A percentile compares a stretch with the other conserved stretches of the same genome.
Conservation (phyloP, 257 asterid species). For the Anisodus acutangulus region DNA sequence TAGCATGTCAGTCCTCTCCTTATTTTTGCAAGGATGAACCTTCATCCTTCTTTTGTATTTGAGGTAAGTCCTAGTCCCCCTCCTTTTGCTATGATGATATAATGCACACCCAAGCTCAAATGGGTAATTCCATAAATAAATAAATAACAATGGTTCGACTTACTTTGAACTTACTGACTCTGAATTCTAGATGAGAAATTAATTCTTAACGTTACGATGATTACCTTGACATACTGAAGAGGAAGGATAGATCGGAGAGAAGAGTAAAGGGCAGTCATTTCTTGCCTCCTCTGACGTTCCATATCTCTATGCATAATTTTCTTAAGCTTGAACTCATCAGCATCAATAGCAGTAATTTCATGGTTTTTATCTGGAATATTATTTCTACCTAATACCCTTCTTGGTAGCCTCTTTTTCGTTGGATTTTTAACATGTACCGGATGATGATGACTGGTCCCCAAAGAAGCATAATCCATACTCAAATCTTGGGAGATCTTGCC, state of each 20-base stretch:
- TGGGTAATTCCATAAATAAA: too few relatives aligned
- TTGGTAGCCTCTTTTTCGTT: not conserved
- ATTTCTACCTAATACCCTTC: not conserved
- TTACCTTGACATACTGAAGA: slow-evolving; percentile 35
- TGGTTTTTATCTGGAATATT: slow-evolving; percentile 12
- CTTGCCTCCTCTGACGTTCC: slow-evolving; percentile 45
- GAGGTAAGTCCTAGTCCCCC: too few relatives aligned
- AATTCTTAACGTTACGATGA: too few relatives aligned
- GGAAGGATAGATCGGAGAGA: slow-evolving; percentile 35
- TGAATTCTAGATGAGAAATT: too few relatives aligned
- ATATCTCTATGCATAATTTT: slow-evolving; percentile 41
- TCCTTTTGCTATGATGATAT: too few relatives aligned
- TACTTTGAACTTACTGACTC: too few relatives aligned
- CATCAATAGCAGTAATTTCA: not conserved
- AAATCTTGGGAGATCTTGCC: not conserved
- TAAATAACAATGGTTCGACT: too few relatives aligned
- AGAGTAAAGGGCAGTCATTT: slow-evolving; percentile 37
- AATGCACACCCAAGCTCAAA: too few relatives aligned
- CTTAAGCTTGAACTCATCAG: not conserved
- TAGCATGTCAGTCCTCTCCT: too few relatives aligned
- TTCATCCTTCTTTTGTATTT: too few relatives aligned
- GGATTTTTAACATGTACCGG: not conserved
- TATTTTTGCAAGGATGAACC: too few relatives aligned
- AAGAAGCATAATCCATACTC: not conserved
- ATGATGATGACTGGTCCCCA: not conserved